A percentile compares a stretch with the other conserved stretches of the same genome.
These are phyloP conservation scores for Rhododendron molle DNA, from an alignment of 148 eudicot genomes.

Conservation along the genomic window DNA sequence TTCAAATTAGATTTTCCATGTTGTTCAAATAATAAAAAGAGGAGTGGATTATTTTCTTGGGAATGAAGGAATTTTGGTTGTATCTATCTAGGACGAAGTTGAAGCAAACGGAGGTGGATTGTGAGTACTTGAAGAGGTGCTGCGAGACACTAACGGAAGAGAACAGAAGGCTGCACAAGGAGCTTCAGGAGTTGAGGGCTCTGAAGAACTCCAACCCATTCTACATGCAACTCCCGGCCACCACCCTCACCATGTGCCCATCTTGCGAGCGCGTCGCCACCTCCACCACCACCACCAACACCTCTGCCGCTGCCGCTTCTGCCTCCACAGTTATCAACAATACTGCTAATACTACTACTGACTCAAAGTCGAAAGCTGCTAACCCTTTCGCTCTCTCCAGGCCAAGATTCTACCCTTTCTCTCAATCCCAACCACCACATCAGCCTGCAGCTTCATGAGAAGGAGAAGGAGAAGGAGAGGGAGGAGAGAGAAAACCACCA, in stretches of 20 bases:
- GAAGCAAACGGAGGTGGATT: slow-evolving; percentile 64
- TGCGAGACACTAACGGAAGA: slow-evolving; percentile 49
- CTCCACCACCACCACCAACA: slow-evolving; percentile 30
- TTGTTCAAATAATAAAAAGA: too few species aligned
- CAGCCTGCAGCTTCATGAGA: slow-evolving; percentile 37
- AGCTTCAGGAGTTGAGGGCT: slow-evolving; percentile 46
- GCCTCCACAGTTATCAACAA: neutral
- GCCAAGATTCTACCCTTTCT: slow-evolving; percentile 27
- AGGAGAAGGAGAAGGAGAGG: neutral
- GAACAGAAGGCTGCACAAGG: slow-evolving; percentile 51
- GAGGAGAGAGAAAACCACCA: neutral
- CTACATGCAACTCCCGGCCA: slow-evolving; percentile 48
- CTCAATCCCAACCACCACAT: slow-evolving; percentile 18
- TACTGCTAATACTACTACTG: neutral
- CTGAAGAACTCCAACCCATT: slow-evolving; percentile 40
- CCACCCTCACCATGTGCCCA: slow-evolving; percentile 66
- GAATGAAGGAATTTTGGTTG: neutral
- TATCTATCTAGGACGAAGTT: slow-evolving; percentile 36
- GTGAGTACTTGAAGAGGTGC: slow-evolving; percentile 59
- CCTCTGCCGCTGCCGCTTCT: slow-evolving; percentile 10
- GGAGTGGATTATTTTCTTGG: too few species aligned
- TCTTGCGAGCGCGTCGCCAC: slow-evolving; percentile 55
- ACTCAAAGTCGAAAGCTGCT: slow-evolving; percentile 18
- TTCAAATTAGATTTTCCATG: neutral
- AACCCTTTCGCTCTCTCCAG: slow-evolving; percentile 22